These are phyloP conservation scores for Chaetomiaceae sp. DNA, from an alignment of 2,329 filamentous ascomycete species.

Conservation along the genomic window DNA sequence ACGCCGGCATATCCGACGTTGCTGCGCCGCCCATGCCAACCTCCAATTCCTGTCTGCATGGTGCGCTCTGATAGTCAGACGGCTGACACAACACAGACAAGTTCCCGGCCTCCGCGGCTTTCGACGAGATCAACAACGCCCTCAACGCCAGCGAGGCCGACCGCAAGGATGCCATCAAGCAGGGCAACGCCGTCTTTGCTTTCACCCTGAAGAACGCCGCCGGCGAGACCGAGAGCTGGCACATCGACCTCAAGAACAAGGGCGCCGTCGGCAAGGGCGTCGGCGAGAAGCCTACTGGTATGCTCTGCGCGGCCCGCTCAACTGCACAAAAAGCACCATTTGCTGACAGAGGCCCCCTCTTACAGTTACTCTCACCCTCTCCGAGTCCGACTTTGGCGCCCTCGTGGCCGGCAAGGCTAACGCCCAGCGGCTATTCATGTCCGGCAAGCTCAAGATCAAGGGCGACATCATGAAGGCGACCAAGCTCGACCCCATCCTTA, in stretches of 20 bases:
- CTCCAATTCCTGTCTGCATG: neutral
- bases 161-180: constrained; percentile 79
- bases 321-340: neutral
- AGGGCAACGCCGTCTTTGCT: constrained; percentile 80
- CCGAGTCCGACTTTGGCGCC: constrained; percentile 80
- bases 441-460: constrained; percentile 97
- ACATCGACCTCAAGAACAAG: constrained; percentile 90
- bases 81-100: constrained; percentile 48
- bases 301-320: constrained; percentile 29
- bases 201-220: constrained; percentile 88
- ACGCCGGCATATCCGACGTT: neutral
- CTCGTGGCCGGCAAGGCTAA: constrained; percentile 85
- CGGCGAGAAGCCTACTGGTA: constrained; percentile 79
- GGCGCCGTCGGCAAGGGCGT: constrained; percentile 76
- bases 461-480: constrained; percentile 98
- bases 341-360: neutral
- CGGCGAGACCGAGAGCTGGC: constrained; percentile 80
- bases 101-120: constrained; percentile 87
- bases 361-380: constrained; percentile 77
- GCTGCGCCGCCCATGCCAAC: neutral
- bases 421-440: constrained; percentile 94
- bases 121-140: constrained; percentile 76
- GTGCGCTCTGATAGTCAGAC: neutral
- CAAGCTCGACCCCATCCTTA: constrained; percentile 88
- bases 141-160: constrained; percentile 66